These are phyloP conservation scores for Theobroma grandiflorum DNA, from an alignment of 441 rosid species.

Conservation along the genomic window DNA sequence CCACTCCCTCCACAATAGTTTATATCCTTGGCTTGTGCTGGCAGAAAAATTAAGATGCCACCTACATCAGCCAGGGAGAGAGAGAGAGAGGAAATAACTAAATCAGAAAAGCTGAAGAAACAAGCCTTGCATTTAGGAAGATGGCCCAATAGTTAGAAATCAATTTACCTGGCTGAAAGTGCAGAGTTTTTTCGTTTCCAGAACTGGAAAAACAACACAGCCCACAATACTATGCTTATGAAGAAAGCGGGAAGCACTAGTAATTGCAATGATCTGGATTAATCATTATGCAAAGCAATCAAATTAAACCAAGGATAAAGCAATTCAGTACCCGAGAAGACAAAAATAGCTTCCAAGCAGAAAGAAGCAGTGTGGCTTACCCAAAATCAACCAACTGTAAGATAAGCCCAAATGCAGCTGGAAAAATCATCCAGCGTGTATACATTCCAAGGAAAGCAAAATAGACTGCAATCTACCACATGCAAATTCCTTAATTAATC, in stretches of 20 bases:
- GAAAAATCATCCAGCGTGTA: constrained; percentile 84
- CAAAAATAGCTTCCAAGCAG: constrained; percentile 20
- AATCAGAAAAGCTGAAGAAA: constrained; percentile 23
- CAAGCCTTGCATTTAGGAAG: background rate
- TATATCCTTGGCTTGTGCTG: constrained; percentile 64
- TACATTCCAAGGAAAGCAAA: constrained; percentile 93
- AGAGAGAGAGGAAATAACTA: constrained; percentile 13
- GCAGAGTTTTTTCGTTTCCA: constrained; percentile 96
- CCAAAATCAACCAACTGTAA: constrained; percentile 80
- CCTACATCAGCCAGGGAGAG: constrained; percentile 43
- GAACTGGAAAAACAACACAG: constrained; percentile 88
- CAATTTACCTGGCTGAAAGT: constrained; percentile 68
- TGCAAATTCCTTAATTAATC: constrained; percentile 35
- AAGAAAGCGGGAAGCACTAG: constrained; percentile 82
- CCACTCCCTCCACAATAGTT: constrained; percentile 65
- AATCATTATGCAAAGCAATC: constrained; percentile 4
- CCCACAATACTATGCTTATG: constrained; percentile 75
- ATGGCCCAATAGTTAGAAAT: background rate
- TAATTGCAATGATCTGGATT: constrained; percentile 72
- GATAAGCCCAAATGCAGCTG: constrained; percentile 70
- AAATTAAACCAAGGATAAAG: constrained; percentile 26
- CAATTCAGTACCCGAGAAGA: constrained; percentile 17
- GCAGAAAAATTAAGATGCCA: constrained; percentile 80
- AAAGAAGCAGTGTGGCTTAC: constrained; percentile 43
- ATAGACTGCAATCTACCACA: constrained; percentile 79